Base-by-base conservation (phyloP, 139 green algal genomes). In the Spirogloea muscicola region DNA sequence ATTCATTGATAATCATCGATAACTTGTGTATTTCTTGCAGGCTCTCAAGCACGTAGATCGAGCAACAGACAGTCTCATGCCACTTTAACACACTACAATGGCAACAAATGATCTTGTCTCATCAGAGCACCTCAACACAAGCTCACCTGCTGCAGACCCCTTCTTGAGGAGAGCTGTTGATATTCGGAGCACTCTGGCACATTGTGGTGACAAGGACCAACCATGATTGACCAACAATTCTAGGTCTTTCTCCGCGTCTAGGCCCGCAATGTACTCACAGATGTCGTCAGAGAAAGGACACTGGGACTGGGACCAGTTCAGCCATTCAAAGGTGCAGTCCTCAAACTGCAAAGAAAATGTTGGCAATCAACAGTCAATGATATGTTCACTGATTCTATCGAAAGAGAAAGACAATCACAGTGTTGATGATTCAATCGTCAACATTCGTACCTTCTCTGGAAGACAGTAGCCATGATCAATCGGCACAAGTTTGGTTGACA, bases 401-500 rank as follows among this genome's bases (percentile, higher is more conserved):
- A 58, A 25, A 58, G 3, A 58, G 48, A 3, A 25, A 58, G 48
- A 25, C n/a, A 25, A 58, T 58, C 3, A 25, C 48, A 58, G 48
- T 34, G 48, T 34, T n/a, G 3, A 21, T 34, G 29, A 58, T n/a
- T 13, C 1, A 3, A 21, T 34, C 27, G 4, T 27, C 16, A 37
- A 16, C 6, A 60, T 36, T 5, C 49, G 31, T 7, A 96, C 75
- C 3, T 89, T 91, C 77, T 96, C 91, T 1, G 93, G 93, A 72
- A 98, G 84, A 73, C 90, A 93, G 84, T 96, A 98, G 59, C 93
- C 93, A 77, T 98, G 93, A 83, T 98, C 93, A 41, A 98, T 98
- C 7, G 93, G 93, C 39, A 96, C 79, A 3, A 98, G 87, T 39
- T 70, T 39, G 33, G 58, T 52, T 6, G 21, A 25, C 39, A 18